phyloP scores from a whole-genome alignment of 163 green algal genomes.

The Chlamydomonas reinhardtii region DNA sequence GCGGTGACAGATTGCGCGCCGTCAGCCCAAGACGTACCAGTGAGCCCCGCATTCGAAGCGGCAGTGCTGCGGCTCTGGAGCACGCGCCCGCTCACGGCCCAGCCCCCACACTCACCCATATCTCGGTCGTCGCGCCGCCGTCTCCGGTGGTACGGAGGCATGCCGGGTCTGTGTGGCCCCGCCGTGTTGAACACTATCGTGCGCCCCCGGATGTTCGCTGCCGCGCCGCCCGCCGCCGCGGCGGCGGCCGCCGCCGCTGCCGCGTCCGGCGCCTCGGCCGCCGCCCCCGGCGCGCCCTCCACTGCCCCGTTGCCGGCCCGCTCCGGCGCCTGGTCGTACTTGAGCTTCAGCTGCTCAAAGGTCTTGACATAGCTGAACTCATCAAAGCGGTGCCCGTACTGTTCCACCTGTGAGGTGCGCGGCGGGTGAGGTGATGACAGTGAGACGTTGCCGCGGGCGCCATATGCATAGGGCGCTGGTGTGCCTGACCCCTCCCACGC shows the following conservation, averaged over 20 bases:
- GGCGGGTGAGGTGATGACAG: neutral
- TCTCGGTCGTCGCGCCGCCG: constrained; percentile 56
- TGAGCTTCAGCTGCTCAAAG: constrained; percentile 76
- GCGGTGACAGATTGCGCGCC: too few species aligned
- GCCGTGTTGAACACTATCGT: constrained; percentile 13
- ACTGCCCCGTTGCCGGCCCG: constrained; percentile 12
- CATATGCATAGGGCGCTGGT: too few species aligned
- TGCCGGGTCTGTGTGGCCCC: neutral
- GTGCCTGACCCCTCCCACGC: too few species aligned
- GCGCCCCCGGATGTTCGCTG: neutral
- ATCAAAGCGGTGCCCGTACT: constrained; percentile 68
- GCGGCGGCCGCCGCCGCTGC: neutral
- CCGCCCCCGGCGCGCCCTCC: neutral
- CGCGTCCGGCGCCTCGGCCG: constrained; percentile 40
- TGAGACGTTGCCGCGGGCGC: too few species aligned
- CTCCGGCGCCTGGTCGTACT: constrained; percentile 73
- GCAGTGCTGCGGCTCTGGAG: too few species aligned
- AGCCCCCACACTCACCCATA: constrained; percentile 31
- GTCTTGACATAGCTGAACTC: constrained; percentile 78
- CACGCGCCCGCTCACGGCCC: neutral
- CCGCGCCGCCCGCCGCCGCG: neutral
- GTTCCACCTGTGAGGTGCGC: constrained; percentile 57
- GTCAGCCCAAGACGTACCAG: too few species aligned
- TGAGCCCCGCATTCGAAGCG: too few species aligned
- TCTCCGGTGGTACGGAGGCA: neutral